Evolutionary conservation across 257 asterid species (phyloP), one percentile per base, ranked within the genome.

Genomic region (Solanum pennellii): DNA sequence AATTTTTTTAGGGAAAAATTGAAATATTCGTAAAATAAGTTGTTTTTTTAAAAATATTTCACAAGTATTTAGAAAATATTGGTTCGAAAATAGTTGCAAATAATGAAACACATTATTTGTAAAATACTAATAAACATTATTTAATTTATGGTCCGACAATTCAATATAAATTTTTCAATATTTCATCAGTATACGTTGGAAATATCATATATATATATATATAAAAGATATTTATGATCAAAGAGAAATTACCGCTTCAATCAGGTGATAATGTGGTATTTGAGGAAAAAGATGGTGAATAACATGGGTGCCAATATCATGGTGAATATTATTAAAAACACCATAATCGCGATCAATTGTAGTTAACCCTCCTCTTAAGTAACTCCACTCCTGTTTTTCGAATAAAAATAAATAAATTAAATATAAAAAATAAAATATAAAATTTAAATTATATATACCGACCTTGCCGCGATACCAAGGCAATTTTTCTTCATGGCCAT

Each of bases 401-500:
- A 52, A 52, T 10, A 52, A 52, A 52, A 52, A 52, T 3, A 52
- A 52, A 52, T 18, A 52, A 52, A 52, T 4, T 52, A 18, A 52
- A 52, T 52, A 23, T 52, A 52, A 52, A 1, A 39, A 5, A 7
- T 62, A 21, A 21, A n/a, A 11, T 37, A 5, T 68, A 60, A 5
- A 52, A 39, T 52, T n/a, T 6, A 37, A 20, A 23, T 13, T 41
- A 7, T 14, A 44, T 14, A 45, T 25, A 96, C 44, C 6, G 15
- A 71, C 99, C 99, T 95, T 91, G 88, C 96, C 96, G 5, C 99
- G 97, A 88, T 96, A 96, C 99, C 99, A 96, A 2, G 99, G 99
- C 13, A 96, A 94, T 45, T 95, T 95, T 83, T 86, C 87, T 77
- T 96, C 96, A 86, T 96, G 89, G 37, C 98, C 99, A 87, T 96